Evolutionary conservation across 2,329 filamentous ascomycete genomes (phyloP).

Genomic region (Leptographium galeiforme): DNA sequence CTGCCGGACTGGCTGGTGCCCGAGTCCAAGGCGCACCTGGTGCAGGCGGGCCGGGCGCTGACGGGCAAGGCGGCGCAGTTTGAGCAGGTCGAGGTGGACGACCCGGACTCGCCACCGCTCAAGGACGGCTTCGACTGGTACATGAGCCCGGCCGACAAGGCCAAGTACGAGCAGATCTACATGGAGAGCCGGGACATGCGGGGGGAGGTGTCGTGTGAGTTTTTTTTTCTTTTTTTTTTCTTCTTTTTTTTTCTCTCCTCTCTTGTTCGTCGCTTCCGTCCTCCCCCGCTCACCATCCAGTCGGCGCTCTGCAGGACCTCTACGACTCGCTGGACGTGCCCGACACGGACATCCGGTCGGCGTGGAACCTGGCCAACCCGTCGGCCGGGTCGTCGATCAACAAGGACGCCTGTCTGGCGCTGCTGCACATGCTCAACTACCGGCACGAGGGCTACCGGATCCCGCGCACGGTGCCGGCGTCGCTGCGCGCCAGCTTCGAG

Average conservation of each 20-base stretch:
- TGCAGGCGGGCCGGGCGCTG: constrained; percentile 70
- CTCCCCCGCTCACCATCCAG: constrained; percentile 25
- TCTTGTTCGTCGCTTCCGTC: not conserved
- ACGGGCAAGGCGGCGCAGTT: constrained; percentile 70
- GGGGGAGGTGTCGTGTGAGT: constrained; percentile 66
- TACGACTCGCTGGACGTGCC: constrained; percentile 69
- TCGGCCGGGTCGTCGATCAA: constrained; percentile 71
- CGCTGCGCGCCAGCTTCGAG: constrained; percentile 83
- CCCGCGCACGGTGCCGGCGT: constrained; percentile 79
- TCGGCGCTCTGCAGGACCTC: constrained; percentile 65
- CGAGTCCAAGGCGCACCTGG: constrained; percentile 83
- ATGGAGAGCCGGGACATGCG: constrained; percentile 78
- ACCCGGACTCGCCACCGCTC: constrained; percentile 67
- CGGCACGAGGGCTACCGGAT: constrained; percentile 92
- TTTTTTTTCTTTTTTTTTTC: not conserved
- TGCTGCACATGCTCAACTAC: constrained; percentile 93
- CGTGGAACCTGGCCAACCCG: constrained; percentile 96
- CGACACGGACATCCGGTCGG: constrained; percentile 71
- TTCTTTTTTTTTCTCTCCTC: not conserved
- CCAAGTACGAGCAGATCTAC: constrained; percentile 96
- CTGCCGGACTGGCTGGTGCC: constrained; percentile 95
- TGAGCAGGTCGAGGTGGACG: constrained; percentile 56
- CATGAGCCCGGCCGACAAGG: constrained; percentile 82
- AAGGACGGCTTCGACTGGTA: constrained; percentile 99
- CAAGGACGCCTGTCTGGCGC: constrained; percentile 88